Percentiles rank a stretch among this genome's conserved stretches.
These are phyloP conservation scores for Oryza meyeriana DNA, from an alignment of 176 grass and related monocot genomes.

Conservation along the genomic window DNA sequence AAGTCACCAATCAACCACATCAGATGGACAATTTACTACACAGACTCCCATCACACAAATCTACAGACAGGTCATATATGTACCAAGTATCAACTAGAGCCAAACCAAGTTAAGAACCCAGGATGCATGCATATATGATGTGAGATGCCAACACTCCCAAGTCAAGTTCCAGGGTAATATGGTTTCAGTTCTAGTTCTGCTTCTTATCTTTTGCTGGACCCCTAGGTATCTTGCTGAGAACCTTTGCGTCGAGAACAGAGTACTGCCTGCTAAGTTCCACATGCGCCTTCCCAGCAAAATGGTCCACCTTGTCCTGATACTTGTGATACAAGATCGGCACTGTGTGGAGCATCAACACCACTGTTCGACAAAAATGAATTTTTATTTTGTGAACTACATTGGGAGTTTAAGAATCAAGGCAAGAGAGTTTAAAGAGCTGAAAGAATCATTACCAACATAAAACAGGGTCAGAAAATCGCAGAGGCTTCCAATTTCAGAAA, in stretches of 20 bases:
- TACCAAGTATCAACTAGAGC: background rate
- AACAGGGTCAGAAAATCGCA: constrained; percentile 68
- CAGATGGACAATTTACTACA: background rate
- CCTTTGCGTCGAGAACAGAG: constrained; percentile 52
- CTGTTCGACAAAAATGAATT: constrained; percentile 12
- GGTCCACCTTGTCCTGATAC: constrained; percentile 74
- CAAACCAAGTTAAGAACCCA: background rate
- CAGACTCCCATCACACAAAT: background rate
- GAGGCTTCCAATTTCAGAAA: constrained; percentile 63
- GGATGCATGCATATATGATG: background rate
- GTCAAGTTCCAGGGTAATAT: background rate
- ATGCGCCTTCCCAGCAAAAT: constrained; percentile 57
- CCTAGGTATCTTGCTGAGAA: constrained; percentile 79
- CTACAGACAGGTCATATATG: background rate
- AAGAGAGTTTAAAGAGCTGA: background rate
- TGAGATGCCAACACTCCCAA: background rate
- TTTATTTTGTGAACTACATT: background rate
- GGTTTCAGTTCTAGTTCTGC: constrained; percentile 27
- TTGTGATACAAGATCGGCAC: constrained; percentile 76
- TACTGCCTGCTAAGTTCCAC: constrained; percentile 58
- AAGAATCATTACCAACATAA: constrained; percentile 61
- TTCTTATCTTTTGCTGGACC: constrained; percentile 56
- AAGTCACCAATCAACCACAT: constrained; percentile 3
- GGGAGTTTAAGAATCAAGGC: background rate
- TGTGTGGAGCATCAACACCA: constrained; percentile 56